phyloP scores from a whole-genome alignment of 1,139 yeast species.

The Sugiyamaella sp. region DNA sequence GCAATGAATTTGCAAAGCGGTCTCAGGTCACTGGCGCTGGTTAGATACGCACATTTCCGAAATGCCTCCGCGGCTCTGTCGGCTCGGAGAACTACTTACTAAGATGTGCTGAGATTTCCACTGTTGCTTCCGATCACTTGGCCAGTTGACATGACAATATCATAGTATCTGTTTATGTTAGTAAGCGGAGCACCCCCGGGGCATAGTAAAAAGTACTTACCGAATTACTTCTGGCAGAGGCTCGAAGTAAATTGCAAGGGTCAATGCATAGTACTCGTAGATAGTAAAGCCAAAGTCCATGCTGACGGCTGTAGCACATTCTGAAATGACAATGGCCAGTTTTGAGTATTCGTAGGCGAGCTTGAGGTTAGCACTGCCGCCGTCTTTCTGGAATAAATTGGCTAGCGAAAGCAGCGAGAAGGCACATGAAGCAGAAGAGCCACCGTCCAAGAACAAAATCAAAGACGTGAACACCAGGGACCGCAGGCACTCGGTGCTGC shows the following conservation, averaged over 20 bases:
- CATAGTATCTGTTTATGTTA: constrained; percentile 31
- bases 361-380: constrained; percentile 44
- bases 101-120: constrained; percentile 37
- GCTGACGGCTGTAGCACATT: constrained; percentile 45
- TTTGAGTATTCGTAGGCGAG: constrained; percentile 48
- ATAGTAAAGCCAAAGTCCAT: constrained; percentile 48
- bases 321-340: constrained; percentile 49
- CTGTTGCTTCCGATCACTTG: constrained; percentile 38
- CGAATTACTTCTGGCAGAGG: constrained; percentile 48
- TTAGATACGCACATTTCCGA: no score
- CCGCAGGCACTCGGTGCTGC: constrained; percentile 33
- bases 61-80: no score
- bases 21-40: constrained; percentile 33
- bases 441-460: constrained; percentile 40
- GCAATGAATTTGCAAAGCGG: constrained; percentile 40
- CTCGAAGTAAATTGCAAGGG: constrained; percentile 52
- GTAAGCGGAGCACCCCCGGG: not conserved
- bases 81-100: constrained; percentile 26
- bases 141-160: constrained; percentile 36
- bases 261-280: constrained; percentile 50
- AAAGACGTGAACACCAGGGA: constrained; percentile 41
- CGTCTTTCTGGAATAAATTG: constrained; percentile 39
- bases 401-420: constrained; percentile 42
- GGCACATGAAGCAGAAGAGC: constrained; percentile 42
- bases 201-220: constrained; percentile 19